Percentiles rank a stretch among this genome's conserved stretches.
These are phyloP conservation scores for Lentinula guzmanii DNA, from an alignment of 768 basidiomycete genomes.

Conservation along the genomic window DNA sequence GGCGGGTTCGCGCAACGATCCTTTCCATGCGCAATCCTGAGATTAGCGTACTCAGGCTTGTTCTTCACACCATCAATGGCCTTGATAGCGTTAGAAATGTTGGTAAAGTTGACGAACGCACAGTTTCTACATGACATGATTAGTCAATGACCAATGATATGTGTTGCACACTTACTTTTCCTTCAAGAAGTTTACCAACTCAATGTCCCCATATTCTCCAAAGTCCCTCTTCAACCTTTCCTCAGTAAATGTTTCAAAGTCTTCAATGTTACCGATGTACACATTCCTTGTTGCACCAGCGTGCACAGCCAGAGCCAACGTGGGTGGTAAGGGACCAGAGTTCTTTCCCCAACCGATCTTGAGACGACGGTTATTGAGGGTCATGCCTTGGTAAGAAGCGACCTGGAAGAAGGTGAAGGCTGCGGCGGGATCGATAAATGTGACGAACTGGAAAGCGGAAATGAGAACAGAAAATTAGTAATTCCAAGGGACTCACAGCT, in stretches of 20 bases:
- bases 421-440: constrained; percentile 90
- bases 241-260: constrained; percentile 88
- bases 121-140: constrained; percentile 59
- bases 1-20: constrained; percentile 94
- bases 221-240: constrained; percentile 91
- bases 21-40: constrained; percentile 93
- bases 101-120: constrained; percentile 94
- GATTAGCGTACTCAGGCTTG: constrained; percentile 82
- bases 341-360: constrained; percentile 99
- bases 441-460: constrained; percentile 65
- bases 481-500: constrained; percentile 51
- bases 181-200: constrained; percentile 91
- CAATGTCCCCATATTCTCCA: constrained; percentile 93
- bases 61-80: constrained; percentile 95
- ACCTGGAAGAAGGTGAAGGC: constrained; percentile 94
- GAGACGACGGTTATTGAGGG: constrained; percentile 86
- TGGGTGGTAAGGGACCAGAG: constrained; percentile 79
- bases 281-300: constrained; percentile 94
- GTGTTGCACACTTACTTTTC: constrained; percentile 64
- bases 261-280: constrained; percentile 92
- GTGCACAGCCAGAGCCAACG: constrained; percentile 84
- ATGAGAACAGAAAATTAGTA: not conserved
- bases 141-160: not conserved
- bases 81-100: constrained; percentile 93
- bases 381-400: constrained; percentile 84